Conservation (phyloP, 1,284 basidiomycete genomes). For the Psilocybe mexicana region DNA sequence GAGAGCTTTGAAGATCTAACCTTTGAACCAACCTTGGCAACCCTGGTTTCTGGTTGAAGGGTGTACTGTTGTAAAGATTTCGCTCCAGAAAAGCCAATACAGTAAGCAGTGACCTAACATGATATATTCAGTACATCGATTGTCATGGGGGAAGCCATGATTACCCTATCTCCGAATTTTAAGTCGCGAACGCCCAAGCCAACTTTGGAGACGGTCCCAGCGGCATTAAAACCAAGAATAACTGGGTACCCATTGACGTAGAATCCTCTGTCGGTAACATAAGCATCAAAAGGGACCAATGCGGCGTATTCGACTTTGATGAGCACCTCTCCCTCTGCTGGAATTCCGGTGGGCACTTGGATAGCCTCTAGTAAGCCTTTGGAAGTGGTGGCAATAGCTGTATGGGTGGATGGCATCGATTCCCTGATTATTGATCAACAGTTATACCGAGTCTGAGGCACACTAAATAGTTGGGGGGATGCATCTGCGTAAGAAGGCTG, state of each 20-base stretch:
- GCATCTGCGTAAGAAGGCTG: no score
- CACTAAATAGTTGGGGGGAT: no score
- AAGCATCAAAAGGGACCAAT: background rate
- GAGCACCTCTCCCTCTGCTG: background rate
- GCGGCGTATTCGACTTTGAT: background rate
- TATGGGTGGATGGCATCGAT: background rate
- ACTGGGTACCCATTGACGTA: no score
- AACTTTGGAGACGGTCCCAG: background rate
- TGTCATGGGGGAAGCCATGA: no score
- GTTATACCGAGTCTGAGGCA: no score
- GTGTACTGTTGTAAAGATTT: constrained; percentile 47
- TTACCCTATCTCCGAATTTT: no score
- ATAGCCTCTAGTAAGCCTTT: no score
- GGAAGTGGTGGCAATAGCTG: no score
- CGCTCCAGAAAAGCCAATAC: constrained; percentile 26
- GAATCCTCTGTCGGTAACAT: background rate
- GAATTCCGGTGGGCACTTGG: no score
- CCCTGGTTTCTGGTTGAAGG: constrained; percentile 34
- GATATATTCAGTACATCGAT: background rate
- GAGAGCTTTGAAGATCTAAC: background rate
- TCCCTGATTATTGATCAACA: background rate
- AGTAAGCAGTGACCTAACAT: constrained; percentile 39
- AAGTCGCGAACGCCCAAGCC: no score
- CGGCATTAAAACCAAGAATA: background rate
- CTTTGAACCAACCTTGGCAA: constrained; percentile 40